phyloP scores from a whole-genome alignment of 495 filamentous ascomycete genomes.

The Geopyxis carbonaria region DNA sequence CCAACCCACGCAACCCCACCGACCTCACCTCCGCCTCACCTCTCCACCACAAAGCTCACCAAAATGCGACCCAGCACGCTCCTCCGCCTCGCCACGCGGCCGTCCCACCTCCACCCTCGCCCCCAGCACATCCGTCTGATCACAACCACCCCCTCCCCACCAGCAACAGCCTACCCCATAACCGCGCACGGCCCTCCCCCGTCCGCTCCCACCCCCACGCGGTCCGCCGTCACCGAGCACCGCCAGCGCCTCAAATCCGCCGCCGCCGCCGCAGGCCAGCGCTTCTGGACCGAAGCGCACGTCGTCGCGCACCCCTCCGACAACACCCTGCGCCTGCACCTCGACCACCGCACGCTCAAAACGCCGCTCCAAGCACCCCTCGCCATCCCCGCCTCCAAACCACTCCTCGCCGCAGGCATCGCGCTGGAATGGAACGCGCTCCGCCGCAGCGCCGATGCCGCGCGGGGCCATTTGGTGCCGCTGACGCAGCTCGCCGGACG shows the following conservation, averaged over 20 bases:
- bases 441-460: constrained; percentile 57
- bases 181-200: constrained; percentile 77
- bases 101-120: too few species aligned
- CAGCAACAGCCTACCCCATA: constrained; percentile 47
- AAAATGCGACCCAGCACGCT: too few species aligned
- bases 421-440: constrained; percentile 88
- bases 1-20: too few species aligned
- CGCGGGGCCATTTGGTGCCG: constrained; percentile 65
- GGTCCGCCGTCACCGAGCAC: constrained; percentile 30
- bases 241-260: constrained; percentile 33
- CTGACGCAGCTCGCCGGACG: constrained; percentile 72
- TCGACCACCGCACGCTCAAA: constrained; percentile 67
- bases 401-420: constrained; percentile 66
- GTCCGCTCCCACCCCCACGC: constrained; percentile 45
- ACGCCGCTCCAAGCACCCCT: constrained; percentile 54
- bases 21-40: too few species aligned
- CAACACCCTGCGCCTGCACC: constrained; percentile 63
- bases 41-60: too few species aligned
- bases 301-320: too few species aligned
- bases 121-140: too few species aligned
- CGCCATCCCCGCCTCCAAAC: constrained; percentile 53
- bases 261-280: constrained; percentile 34
- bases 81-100: too few species aligned
- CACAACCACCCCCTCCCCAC: constrained; percentile 31
- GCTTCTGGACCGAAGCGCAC: constrained; percentile 72